phyloP scores from a whole-genome alignment of 331 rosid genomes.

The Rhamnella rubrinervis region DNA sequence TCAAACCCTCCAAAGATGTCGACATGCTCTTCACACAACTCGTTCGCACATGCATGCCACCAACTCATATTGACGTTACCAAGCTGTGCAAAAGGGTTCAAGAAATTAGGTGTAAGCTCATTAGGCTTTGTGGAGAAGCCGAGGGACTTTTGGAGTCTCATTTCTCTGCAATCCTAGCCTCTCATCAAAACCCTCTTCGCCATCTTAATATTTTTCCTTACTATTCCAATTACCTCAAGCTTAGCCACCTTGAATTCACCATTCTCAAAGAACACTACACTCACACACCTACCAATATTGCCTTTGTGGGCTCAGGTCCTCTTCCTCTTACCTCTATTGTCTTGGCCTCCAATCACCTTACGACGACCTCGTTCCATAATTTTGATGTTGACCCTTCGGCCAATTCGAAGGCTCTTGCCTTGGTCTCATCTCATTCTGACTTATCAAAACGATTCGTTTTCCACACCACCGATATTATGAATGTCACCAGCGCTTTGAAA shows the following conservation, averaged over 20 bases:
- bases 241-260: conserved; percentile 59
- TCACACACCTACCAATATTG: conserved; percentile 43
- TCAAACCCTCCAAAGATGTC: conserved; percentile 82
- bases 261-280: conserved; percentile 51
- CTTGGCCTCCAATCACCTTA: conserved; percentile 64
- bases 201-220: conserved; percentile 74
- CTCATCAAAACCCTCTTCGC: conserved; percentile 47
- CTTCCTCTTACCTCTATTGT: conserved; percentile 91
- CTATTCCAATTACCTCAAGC: conserved; percentile 75
- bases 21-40: conserved; percentile 78
- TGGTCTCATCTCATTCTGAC: conserved; percentile 59
- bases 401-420: conserved; percentile 51
- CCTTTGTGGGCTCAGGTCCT: conserved; percentile 90
- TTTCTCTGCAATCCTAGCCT: conserved; percentile 61
- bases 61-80: conserved; percentile 62
- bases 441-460: conserved; percentile 64
- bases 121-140: conserved; percentile 66
- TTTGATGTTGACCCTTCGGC: conserved; percentile 68
- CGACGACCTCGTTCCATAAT: conserved; percentile 65
- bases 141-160: conserved; percentile 72
- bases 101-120: conserved; percentile 60
- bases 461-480: conserved; percentile 59
- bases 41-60: conserved; percentile 80
- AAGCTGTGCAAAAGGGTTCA: conserved; percentile 46
- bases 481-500: conserved; percentile 41